Base-by-base conservation (phyloP, 495 filamentous ascomycete genomes). In the Glutinoglossum americanum region DNA sequence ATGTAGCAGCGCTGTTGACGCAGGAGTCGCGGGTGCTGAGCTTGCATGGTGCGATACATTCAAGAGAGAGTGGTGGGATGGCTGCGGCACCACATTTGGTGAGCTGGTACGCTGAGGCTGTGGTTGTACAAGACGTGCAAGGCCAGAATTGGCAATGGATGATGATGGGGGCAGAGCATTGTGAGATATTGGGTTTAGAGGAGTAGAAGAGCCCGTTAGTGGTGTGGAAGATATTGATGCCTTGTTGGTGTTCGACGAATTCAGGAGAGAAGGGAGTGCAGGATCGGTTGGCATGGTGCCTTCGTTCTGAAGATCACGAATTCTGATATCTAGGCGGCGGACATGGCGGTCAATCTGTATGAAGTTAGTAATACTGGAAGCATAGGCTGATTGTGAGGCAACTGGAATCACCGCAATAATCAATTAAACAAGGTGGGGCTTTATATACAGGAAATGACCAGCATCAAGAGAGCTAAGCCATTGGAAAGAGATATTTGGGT, bases 281-380 rank as follows among this genome's bases (percentile, higher is more conserved):
- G 83, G 83, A 62, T 95, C 89, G 32, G 76, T 77, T 23, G 78
- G 71, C 67, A 97, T 84, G 53, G 88, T 78, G 63, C 80, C 80
- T 59, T 89, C 82, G 61, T 84, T 87, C 64, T 83, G 78, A 30
- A 97, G 74, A 61, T 83, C 78, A 51, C 87, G 87, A 65, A 98
- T 84, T 63, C 90, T 87, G 59, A 82, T 68, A 66, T 98, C 93
- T 54, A 98, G 76, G 51, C 82, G 80, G 62, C 85, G 87, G 64
- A 90, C 77, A 64, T 97, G 88, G 33, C 92, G 87, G 69, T 97
- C 92, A 55, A 94, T 73, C 60, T 72, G 17, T 32, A 37, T 47
- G 4, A 21, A 19, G 41, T 45, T 45, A 45, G 41, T 21, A n/a
- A 21, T 10, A 23, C 3, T 45, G 10, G 41, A 45, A 9, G 4